These are phyloP conservation scores for Mortierella polycephala DNA, from an alignment of 371 early-diverging fungal genomes.

Conservation along the genomic window DNA sequence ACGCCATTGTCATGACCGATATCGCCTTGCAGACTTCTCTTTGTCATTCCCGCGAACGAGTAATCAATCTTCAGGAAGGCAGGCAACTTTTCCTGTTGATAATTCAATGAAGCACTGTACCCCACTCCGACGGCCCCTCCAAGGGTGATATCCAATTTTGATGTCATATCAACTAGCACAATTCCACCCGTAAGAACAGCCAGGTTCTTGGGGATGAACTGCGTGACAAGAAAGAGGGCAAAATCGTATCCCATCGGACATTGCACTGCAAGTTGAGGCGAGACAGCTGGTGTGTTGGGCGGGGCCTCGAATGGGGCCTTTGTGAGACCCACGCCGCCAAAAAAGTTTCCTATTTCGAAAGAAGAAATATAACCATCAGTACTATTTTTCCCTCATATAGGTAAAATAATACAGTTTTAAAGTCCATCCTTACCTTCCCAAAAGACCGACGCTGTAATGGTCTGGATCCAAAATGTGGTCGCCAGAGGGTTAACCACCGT, in stretches of 20 bases:
- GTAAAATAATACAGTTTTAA: no score
- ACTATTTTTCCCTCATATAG: neutral
- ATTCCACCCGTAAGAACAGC: conserved; percentile 31
- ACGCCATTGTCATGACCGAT: no score
- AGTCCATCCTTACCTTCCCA: conserved; percentile 7
- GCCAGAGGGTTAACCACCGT: conserved; percentile 23
- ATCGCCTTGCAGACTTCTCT: no score
- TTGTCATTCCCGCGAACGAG: conserved; percentile 4
- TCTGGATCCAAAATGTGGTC: conserved; percentile 21
- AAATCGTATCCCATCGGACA: conserved; percentile 35
- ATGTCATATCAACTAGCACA: conserved; percentile 26
- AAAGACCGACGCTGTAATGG: conserved; percentile 22
- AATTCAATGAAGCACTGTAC: conserved; percentile 12
- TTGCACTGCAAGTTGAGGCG: conserved; percentile 19
- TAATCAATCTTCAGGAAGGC: conserved; percentile 42
- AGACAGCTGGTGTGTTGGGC: no score
- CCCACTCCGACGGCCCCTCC: conserved; percentile 24
- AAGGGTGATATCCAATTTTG: conserved; percentile 23
- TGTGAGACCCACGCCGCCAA: no score
- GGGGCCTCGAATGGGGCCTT: no score
- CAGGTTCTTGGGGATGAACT: conserved; percentile 33
- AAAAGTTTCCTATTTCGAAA: neutral
- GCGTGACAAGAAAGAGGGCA: conserved; percentile 35
- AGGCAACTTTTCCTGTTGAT: conserved; percentile 27
- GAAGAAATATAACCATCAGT: neutral